Evolutionary conservation across 1,284 basidiomycete species (phyloP).

Genomic region (Ceratobasidium sp.): DNA sequence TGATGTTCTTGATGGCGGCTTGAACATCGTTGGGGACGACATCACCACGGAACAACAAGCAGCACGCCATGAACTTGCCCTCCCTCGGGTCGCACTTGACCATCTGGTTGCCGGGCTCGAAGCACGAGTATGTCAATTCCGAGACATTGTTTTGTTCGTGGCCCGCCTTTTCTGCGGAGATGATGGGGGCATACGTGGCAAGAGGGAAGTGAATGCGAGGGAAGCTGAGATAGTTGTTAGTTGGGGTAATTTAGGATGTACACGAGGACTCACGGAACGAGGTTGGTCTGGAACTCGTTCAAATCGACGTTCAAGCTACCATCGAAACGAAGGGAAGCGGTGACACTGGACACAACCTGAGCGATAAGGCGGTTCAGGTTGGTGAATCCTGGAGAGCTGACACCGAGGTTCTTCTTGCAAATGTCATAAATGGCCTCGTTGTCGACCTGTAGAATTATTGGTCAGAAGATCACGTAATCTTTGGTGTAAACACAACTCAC

Average conservation of each 20-base stretch:
- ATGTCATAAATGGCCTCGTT: conserved; percentile 99
- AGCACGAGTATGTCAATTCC: conserved; percentile 99
- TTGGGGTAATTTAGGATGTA: not conserved
- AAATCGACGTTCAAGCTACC: conserved; percentile 98
- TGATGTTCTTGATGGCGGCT: conserved; percentile 91
- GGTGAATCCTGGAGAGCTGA: conserved; percentile 86
- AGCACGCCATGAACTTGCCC: conserved; percentile 97
- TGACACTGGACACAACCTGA: conserved; percentile 97
- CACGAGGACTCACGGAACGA: conserved; percentile 79
- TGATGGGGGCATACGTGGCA: conserved; percentile 93
- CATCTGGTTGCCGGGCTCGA: conserved; percentile 98
- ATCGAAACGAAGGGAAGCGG: conserved; percentile 96
- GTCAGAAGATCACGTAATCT: conserved; percentile 25
- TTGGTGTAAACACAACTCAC: conserved; percentile 52
- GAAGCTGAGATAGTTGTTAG: conserved; percentile 63
- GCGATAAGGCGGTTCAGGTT: conserved; percentile 98
- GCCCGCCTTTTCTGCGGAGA: conserved; percentile 82
- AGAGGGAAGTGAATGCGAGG: conserved; percentile 99
- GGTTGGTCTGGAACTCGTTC: conserved; percentile 98
- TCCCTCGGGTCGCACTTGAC: conserved; percentile 94
- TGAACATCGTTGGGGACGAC: conserved; percentile 96
- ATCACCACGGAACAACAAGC: conserved; percentile 91
- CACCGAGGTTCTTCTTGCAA: conserved; percentile 94
- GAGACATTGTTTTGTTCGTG: conserved; percentile 98
- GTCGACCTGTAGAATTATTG: conserved; percentile 74